These are phyloP conservation scores for Oryza rufipogon DNA, from an alignment of 176 grass and related monocot species.

Conservation along the genomic window DNA sequence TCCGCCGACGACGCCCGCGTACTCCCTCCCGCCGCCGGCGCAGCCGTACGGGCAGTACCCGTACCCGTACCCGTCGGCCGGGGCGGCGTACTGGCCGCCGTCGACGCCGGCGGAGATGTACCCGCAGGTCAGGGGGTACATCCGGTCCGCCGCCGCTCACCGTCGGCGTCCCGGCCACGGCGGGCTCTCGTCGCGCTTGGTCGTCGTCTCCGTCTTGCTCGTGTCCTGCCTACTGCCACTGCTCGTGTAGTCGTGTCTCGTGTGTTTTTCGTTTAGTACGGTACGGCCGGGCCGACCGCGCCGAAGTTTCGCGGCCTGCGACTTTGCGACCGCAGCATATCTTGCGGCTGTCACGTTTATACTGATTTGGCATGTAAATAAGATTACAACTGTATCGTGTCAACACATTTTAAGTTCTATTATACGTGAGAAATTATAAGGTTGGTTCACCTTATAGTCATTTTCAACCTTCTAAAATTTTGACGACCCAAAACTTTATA, in stretches of 20 bases:
- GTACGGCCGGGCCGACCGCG: neutral
- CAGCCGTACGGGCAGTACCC: neutral
- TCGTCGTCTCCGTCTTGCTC: constrained; percentile 2
- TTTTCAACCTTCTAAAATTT: too few species aligned
- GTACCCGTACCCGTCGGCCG: constrained; percentile 1
- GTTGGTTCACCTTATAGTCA: too few species aligned
- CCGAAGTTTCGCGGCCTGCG: too few species aligned
- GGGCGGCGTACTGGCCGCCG: neutral
- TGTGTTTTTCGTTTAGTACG: neutral
- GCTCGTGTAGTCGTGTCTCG: neutral
- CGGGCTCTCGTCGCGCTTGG: neutral
- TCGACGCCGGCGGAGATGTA: constrained; percentile 38
- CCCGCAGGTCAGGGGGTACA: constrained; percentile 35
- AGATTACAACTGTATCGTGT: neutral
- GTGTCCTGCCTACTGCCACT: constrained; percentile 2
- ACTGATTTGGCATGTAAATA: neutral
- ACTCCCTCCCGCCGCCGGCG: neutral
- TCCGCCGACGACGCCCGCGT: neutral
- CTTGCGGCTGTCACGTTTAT: neutral
- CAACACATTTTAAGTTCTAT: too few species aligned
- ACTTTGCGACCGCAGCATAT: neutral
- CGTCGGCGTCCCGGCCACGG: neutral
- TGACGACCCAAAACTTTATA: too few species aligned
- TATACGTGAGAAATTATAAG: too few species aligned
- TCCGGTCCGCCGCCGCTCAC: constrained; percentile 33